A percentile compares a stretch with the other conserved stretches of the same genome.
These are phyloP conservation scores for Neonectria neomacrospora DNA, from an alignment of 2,329 filamentous ascomycete genomes.

Conservation along the genomic window DNA sequence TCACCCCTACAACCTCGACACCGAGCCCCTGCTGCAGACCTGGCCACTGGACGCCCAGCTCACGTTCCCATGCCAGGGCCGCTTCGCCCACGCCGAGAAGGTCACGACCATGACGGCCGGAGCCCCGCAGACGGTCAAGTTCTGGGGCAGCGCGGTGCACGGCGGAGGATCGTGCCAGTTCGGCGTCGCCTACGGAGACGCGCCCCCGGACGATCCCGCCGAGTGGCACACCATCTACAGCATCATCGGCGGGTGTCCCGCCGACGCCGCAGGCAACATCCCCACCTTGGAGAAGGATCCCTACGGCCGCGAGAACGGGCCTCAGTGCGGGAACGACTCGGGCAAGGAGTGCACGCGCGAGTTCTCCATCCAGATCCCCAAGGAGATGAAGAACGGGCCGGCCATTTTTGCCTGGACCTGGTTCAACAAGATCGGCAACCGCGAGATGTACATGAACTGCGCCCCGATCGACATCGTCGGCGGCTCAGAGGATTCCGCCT, in stretches of 20 bases:
- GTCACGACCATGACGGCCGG: slow-evolving; percentile 41
- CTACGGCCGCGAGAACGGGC: slow-evolving; percentile 34
- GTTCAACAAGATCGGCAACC: slow-evolving; percentile 81
- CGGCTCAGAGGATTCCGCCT: slow-evolving; percentile 44
- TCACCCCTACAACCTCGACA: slow-evolving; percentile 46
- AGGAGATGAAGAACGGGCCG: slow-evolving; percentile 54
- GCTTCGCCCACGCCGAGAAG: slow-evolving; percentile 33
- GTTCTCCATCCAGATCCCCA: slow-evolving; percentile 42
- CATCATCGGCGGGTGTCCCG: slow-evolving; percentile 42
- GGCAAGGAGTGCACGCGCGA: slow-evolving; percentile 41
- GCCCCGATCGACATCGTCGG: slow-evolving; percentile 72
- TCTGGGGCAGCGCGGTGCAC: slow-evolving; percentile 45
- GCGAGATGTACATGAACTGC: slow-evolving; percentile 91
- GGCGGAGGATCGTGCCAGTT: slow-evolving; percentile 45
- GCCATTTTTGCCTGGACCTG: slow-evolving; percentile 81
- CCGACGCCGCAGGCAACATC: slow-evolving; percentile 39
- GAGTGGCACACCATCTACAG: slow-evolving; percentile 43
- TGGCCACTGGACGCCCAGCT: slow-evolving; percentile 34
- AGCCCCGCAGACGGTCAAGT: slow-evolving; percentile 36
- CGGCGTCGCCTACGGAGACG: slow-evolving; percentile 39
- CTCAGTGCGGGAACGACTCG: slow-evolving; percentile 36
- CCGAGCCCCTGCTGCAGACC: slow-evolving; percentile 35
- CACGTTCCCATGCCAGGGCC: slow-evolving; percentile 42
- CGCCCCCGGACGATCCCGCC: slow-evolving; percentile 28
- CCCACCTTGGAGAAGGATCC: slow-evolving; percentile 22